A percentile compares a stretch with the other conserved stretches of the same genome.
phyloP scores from a whole-genome alignment of 139 green algal genomes.

The Spirogloea muscicola region DNA sequence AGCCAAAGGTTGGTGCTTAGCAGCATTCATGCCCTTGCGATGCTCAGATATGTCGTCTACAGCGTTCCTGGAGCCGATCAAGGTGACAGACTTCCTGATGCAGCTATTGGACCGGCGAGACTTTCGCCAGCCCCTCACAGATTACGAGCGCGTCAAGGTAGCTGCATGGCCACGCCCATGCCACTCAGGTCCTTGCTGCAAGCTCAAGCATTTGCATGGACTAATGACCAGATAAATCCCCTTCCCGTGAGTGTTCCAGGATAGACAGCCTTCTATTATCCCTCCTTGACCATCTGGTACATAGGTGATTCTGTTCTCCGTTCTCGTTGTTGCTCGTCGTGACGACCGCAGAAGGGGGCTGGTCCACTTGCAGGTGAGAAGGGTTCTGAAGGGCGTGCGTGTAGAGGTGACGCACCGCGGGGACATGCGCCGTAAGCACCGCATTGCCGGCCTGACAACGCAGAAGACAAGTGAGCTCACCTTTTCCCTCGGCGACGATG shows the following conservation, averaged over 20 bases:
- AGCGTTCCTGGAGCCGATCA: slow-evolving; percentile 5
- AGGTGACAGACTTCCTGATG: neutral
- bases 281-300: too few relatives aligned
- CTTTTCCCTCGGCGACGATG: neutral
- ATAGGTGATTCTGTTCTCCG: too few relatives aligned
- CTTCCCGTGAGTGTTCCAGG: neutral
- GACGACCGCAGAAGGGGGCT: too few relatives aligned
- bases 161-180: neutral
- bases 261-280: too few relatives aligned
- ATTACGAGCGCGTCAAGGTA: slow-evolving; percentile 5
- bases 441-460: neutral
- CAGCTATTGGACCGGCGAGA: slow-evolving; percentile 2
- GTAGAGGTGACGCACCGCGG: slow-evolving; percentile 23
- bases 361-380: neutral
- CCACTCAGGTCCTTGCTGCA: neutral
- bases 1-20: too few relatives aligned
- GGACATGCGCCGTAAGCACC: slow-evolving; percentile 9
- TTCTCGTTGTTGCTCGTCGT: too few relatives aligned
- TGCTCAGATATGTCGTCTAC: slow-evolving; percentile 9
- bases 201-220: neutral
- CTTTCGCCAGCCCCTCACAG: neutral
- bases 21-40: too few relatives aligned
- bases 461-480: neutral
- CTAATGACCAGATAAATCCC: neutral
- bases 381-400: neutral